A percentile compares a stretch with the other conserved stretches of the same genome.
These are phyloP conservation scores for Lepidium africanum DNA, from an alignment of 345 rosid genomes.

Conservation along the genomic window DNA sequence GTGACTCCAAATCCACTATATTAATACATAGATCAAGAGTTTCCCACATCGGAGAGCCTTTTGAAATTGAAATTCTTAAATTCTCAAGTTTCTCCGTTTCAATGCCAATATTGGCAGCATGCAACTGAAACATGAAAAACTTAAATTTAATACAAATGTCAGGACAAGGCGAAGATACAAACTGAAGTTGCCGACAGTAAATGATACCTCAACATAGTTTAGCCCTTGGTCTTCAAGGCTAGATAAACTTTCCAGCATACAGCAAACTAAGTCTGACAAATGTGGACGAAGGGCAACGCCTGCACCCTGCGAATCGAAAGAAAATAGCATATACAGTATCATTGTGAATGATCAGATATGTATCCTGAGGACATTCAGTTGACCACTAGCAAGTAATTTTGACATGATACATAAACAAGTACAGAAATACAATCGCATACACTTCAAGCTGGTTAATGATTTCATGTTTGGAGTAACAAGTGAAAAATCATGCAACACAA, in stretches of 20 bases:
- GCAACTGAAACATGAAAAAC: constrained; percentile 54
- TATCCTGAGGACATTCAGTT: constrained; percentile 1
- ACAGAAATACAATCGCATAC: neutral
- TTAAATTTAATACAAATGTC: neutral
- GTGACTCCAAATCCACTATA: constrained; percentile 59
- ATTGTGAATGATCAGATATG: neutral
- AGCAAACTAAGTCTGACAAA: constrained; percentile 79
- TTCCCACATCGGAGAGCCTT: constrained; percentile 99
- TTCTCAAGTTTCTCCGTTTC: constrained; percentile 89
- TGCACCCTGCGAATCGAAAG: constrained; percentile 56
- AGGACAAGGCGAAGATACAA: constrained; percentile 1
- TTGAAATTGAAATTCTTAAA: constrained; percentile 86
- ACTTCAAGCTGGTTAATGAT: neutral
- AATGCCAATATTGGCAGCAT: constrained; percentile 91
- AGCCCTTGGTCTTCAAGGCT: constrained; percentile 98
- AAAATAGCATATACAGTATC: constrained; percentile 6
- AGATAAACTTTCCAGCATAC: constrained; percentile 98
- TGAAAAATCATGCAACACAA: neutral
- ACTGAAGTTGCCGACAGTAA: neutral
- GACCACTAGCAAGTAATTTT: neutral
- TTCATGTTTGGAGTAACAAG: neutral
- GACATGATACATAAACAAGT: neutral
- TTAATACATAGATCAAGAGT: constrained; percentile 91
- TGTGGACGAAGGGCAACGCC: constrained; percentile 88
- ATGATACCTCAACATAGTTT: constrained; percentile 86